Conservation (phyloP, 441 rosid species). For the Bocquillonia castaneifolia region DNA sequence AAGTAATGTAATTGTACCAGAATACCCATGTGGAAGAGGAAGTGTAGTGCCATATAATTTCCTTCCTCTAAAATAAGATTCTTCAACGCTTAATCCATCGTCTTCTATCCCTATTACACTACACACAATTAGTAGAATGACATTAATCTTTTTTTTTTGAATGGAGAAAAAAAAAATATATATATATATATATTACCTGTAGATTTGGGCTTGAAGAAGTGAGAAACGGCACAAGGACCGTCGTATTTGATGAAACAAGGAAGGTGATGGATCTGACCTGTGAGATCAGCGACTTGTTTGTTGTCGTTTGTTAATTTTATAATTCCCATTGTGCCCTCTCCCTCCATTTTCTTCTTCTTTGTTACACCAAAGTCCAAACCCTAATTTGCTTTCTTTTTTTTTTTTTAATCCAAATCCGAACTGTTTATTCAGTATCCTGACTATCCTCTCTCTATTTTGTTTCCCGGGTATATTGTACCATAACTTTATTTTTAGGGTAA, state of each 20-base stretch:
- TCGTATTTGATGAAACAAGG: constrained; percentile 73
- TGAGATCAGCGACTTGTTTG: constrained; percentile 34
- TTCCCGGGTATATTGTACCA: no score
- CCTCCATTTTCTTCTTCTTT: constrained; percentile 19
- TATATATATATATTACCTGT: constrained; percentile 47
- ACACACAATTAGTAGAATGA: neutral
- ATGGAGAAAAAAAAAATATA: neutral
- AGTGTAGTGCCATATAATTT: constrained; percentile 61
- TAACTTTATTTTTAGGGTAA: no score
- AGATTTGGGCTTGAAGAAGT: constrained; percentile 72
- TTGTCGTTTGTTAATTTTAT: constrained; percentile 30
- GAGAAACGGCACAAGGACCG: constrained; percentile 66
- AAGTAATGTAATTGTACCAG: constrained; percentile 43
- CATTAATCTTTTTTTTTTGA: neutral
- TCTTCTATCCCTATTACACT: constrained; percentile 40
- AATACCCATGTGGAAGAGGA: constrained; percentile 57
- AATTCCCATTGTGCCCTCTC: constrained; percentile 25
- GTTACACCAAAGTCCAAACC: no score
- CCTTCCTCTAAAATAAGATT: constrained; percentile 85
- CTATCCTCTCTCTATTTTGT: no score
- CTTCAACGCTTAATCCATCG: constrained; percentile 58
- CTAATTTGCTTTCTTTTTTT: no score
- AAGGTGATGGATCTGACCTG: constrained; percentile 54
- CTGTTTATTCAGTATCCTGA: no score
- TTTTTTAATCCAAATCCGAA: no score